A percentile compares a stretch with the other conserved stretches of the same genome.
phyloP scores from a whole-genome alignment of 805 yeast species.

The Ogataea nitratoaversa region DNA sequence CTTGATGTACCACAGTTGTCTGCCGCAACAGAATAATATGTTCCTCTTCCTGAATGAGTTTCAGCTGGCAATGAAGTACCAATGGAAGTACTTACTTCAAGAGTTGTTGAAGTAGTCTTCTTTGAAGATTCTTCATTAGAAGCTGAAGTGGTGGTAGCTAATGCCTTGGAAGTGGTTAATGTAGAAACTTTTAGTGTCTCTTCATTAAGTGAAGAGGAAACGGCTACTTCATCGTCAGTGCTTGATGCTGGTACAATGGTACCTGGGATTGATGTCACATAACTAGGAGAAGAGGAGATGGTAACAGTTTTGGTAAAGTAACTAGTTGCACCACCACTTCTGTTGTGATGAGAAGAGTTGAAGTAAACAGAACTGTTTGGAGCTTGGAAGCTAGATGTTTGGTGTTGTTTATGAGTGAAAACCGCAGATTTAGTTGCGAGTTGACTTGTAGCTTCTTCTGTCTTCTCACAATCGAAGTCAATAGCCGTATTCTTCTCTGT shows the following conservation, averaged over 20 bases:
- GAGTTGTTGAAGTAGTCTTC: background rate
- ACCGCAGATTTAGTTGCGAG: too few species aligned
- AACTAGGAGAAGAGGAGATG: background rate
- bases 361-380: too few species aligned
- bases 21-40: constrained; percentile 41
- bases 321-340: background rate
- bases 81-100: background rate
- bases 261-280: background rate
- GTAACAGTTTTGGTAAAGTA: background rate
- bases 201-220: too few species aligned
- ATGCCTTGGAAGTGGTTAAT: too few species aligned
- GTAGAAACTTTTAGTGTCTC: too few species aligned
- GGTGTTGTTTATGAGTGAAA: too few species aligned
- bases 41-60: constrained; percentile 40
- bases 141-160: background rate
- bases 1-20: constrained; percentile 50
- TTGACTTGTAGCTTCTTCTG: too few species aligned
- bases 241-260: background rate
- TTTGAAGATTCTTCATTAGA: background rate
- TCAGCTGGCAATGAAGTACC: constrained; percentile 2
- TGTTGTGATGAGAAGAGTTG: too few species aligned
- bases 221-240: too few species aligned
- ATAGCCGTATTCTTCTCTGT: too few species aligned
- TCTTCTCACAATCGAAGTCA: too few species aligned
- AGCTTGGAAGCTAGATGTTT: too few species aligned